These are phyloP conservation scores for Thozetella sp. DNA, from an alignment of 495 filamentous ascomycete genomes.

Conservation along the genomic window DNA sequence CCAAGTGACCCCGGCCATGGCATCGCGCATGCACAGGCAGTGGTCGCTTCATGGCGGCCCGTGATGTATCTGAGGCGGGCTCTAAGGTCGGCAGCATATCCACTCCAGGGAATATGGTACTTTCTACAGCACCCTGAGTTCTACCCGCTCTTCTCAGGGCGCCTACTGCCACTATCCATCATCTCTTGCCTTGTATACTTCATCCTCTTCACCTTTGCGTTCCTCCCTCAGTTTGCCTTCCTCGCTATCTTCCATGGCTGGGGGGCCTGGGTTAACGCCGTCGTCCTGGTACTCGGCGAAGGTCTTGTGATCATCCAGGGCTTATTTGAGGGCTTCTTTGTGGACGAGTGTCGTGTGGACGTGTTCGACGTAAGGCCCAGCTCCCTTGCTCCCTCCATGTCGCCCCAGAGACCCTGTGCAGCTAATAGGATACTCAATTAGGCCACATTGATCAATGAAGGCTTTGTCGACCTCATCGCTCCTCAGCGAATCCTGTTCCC, in stretches of 20 bases:
- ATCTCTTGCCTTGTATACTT: constrained; percentile 73
- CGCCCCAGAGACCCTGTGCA: background rate
- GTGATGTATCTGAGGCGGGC: constrained; percentile 27
- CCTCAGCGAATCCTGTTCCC: constrained; percentile 71
- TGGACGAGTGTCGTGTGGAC: constrained; percentile 84
- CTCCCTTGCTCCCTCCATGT: constrained; percentile 19
- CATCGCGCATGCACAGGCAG: background rate
- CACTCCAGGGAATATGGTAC: constrained; percentile 71
- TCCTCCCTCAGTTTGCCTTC: constrained; percentile 82
- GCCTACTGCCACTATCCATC: constrained; percentile 69
- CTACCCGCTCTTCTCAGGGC: constrained; percentile 68
- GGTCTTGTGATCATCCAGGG: constrained; percentile 77
- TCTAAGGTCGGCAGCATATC: constrained; percentile 30
- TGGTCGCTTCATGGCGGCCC: constrained; percentile 14
- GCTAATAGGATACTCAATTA: constrained; percentile 13
- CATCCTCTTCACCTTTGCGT: constrained; percentile 82
- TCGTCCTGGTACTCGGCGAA: constrained; percentile 80
- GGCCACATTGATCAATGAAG: constrained; percentile 52
- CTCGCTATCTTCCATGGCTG: constrained; percentile 80
- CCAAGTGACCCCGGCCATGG: background rate
- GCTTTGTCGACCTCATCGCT: constrained; percentile 59
- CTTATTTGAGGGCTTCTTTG: constrained; percentile 77
- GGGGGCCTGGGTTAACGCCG: constrained; percentile 76
- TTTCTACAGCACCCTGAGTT: constrained; percentile 67
- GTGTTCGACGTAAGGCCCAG: constrained; percentile 76